Base-by-base conservation (phyloP, 225 moss, liverwort and hornwort genomes). In the Polytrichum commune region DNA sequence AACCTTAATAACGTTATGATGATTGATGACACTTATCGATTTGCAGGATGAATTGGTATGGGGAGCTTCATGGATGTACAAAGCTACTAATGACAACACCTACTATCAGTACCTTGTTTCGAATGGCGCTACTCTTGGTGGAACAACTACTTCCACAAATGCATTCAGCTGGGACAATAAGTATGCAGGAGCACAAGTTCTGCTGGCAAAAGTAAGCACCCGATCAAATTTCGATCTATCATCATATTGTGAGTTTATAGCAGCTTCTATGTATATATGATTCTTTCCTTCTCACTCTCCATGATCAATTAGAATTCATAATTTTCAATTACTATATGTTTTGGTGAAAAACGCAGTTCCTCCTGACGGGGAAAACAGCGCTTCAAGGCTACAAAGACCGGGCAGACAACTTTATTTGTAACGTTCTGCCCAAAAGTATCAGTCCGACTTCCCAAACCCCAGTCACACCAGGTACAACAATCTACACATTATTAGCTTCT, bases 1-100 rank as follows among this genome's bases (percentile, higher is more conserved):
- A 26, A 26, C 26, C 26, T 26, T 1, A 26, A 26, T 26, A 25
- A 25, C 1, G 25, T 26, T 26, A 26, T 26, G 26, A 2, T 38
- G 9, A 35, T 2, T 9, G 8, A 38, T 38, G 38, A 46, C 46
- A 46, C 3, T 46, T 46, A 16, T 46, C 1, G 1, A 35, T 35
- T 8, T 46, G 46, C 46, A 46, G 46, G 92, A 95, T 80, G 95
- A 89, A 63, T 76, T 95, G 60, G 68, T 92, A 2, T 95, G 92
- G 92, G 92, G 81, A 64, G 93, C 91, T 22, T 84, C 93, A 4
- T 95, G 95, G 93, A 54, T 95, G 29, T 91, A 68, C 72, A 79
- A 90, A 78, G 93, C 90, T 75, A 84, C 86, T 8, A 68, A 65
- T 8, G 76, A 90, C 19, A 60, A 63, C n/a, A 18, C 7, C 10